Evolutionary conservation across 805 yeast genomes (phyloP).

Genomic region (Cyberlindnera xylosilytica): DNA sequence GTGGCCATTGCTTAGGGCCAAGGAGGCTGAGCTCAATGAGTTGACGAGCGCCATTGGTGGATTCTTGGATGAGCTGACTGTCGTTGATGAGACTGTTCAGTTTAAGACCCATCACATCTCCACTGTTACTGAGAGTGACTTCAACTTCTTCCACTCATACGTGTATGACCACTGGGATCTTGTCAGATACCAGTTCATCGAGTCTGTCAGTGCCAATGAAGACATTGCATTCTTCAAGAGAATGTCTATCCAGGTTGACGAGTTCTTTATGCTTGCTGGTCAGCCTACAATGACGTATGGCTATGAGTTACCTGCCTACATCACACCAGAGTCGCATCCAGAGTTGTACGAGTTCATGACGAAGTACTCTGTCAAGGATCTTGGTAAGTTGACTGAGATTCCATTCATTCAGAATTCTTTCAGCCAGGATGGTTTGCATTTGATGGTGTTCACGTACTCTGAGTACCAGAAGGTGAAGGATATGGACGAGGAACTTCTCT

Average conservation of each 20-base stretch:
- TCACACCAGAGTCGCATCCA: conserved; percentile 47
- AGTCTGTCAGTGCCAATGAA: conserved; percentile 15
- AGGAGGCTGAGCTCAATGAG: conserved; percentile 38
- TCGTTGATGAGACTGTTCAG: conserved; percentile 21
- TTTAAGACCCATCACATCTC: conserved; percentile 23
- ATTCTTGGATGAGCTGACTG: conserved; percentile 39
- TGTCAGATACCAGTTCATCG: conserved; percentile 28
- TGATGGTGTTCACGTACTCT: conserved; percentile 50
- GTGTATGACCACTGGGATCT: conserved; percentile 47
- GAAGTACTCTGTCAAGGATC: conserved; percentile 54
- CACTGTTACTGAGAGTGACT: conserved; percentile 27
- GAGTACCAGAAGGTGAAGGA: conserved; percentile 34
- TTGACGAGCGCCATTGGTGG: conserved; percentile 37
- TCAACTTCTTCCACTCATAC: conserved; percentile 43
- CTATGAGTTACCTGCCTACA: conserved; percentile 52
- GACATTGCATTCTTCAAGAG: conserved; percentile 23
- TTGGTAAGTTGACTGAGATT: conserved; percentile 40
- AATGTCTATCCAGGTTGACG: conserved; percentile 44
- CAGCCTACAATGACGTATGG: conserved; percentile 55
- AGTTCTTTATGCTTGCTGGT: conserved; percentile 47
- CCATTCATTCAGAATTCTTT: conserved; percentile 60
- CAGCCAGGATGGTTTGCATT: conserved; percentile 70
- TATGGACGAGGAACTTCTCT: conserved; percentile 45
- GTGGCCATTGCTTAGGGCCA: conserved; percentile 51
- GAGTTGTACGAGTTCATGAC: conserved; percentile 73